Conservation (phyloP, 2,329 filamentous ascomycete species). For the Hansfordia pulvinata region DNA sequence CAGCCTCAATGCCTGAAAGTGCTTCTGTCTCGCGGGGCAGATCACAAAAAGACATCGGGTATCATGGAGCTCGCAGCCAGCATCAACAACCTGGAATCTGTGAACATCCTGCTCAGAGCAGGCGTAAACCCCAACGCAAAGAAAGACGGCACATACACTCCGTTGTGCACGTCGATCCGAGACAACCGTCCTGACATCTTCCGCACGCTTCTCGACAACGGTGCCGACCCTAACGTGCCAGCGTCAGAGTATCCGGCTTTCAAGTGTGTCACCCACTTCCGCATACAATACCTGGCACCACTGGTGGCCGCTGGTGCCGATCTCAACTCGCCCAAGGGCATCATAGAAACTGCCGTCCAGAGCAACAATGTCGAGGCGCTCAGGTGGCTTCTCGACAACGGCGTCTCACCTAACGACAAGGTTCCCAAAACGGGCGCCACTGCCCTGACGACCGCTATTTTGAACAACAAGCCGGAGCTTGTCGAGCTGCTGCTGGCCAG, state of each 20-base stretch:
- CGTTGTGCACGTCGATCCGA: conserved; percentile 53
- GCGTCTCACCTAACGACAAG: conserved; percentile 46
- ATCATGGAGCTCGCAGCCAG: conserved; percentile 51
- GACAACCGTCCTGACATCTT: conserved; percentile 52
- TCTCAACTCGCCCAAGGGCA: conserved; percentile 45
- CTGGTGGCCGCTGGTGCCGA: conserved; percentile 48
- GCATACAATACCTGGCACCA: conserved; percentile 43
- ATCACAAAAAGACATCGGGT: conserved; percentile 44
- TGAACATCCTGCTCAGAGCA: conserved; percentile 40
- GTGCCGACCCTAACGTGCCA: conserved; percentile 48
- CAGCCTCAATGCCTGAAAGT: conserved; percentile 43
- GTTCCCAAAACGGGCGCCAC: conserved; percentile 40
- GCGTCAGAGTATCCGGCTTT: conserved; percentile 53
- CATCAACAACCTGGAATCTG: conserved; percentile 49
- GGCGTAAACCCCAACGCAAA: conserved; percentile 47
- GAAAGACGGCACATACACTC: conserved; percentile 55
- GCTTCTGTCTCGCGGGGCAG: conserved; percentile 44
- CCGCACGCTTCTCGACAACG: conserved; percentile 38
- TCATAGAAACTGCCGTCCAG: conserved; percentile 49
- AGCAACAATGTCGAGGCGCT: conserved; percentile 48
- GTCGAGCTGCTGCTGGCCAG: conserved; percentile 43
- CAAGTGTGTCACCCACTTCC: conserved; percentile 55
- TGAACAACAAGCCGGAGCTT: conserved; percentile 42
- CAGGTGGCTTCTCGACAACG: conserved; percentile 44
- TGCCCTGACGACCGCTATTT: conserved; percentile 52